A percentile compares a stretch with the other conserved stretches of the same genome.
phyloP scores from a whole-genome alignment of 768 basidiomycete genomes.

The Amanita fuliginea region DNA sequence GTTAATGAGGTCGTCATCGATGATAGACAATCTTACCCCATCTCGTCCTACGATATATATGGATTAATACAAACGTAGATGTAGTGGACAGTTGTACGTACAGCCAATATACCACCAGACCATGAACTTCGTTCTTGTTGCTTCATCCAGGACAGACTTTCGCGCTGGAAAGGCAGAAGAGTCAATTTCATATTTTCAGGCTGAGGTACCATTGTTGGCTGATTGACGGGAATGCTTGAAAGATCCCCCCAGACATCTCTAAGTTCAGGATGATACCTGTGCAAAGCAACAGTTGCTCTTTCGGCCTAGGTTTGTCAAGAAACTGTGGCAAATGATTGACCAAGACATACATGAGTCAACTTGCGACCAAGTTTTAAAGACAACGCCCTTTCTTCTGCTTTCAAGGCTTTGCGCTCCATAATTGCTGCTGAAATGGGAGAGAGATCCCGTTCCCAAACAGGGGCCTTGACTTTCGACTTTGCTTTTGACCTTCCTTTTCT shows the following conservation, averaged over 20 bases:
- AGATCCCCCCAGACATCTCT: conserved; percentile 83
- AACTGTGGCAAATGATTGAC: not conserved
- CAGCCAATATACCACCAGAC: conserved; percentile 88
- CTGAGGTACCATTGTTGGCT: conserved; percentile 65
- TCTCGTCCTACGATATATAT: conserved; percentile 55
- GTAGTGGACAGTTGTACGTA: conserved; percentile 23
- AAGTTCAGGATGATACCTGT: conserved; percentile 71
- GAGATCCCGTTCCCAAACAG: conserved; percentile 8
- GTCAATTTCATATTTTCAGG: conserved; percentile 76
- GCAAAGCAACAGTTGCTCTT: conserved; percentile 50
- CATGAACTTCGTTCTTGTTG: conserved; percentile 83
- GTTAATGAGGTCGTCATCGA: not conserved
- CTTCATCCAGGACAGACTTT: conserved; percentile 94
- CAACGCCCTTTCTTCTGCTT: conserved; percentile 39
- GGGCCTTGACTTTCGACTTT: conserved; percentile 18
- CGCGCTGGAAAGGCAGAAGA: conserved; percentile 89
- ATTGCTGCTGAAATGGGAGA: conserved; percentile 6
- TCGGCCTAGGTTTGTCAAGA: conserved; percentile 45
- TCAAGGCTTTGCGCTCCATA: conserved; percentile 19
- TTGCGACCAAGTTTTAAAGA: conserved; percentile 54
- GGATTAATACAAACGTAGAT: not conserved
- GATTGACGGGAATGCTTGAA: conserved; percentile 42
- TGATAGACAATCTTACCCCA: conserved; percentile 53
- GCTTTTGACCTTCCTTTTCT: conserved; percentile 7
- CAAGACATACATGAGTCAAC: conserved; percentile 50